Conservation (phyloP, 1,139 yeast species). For the Blastobotrys elegans region DNA sequence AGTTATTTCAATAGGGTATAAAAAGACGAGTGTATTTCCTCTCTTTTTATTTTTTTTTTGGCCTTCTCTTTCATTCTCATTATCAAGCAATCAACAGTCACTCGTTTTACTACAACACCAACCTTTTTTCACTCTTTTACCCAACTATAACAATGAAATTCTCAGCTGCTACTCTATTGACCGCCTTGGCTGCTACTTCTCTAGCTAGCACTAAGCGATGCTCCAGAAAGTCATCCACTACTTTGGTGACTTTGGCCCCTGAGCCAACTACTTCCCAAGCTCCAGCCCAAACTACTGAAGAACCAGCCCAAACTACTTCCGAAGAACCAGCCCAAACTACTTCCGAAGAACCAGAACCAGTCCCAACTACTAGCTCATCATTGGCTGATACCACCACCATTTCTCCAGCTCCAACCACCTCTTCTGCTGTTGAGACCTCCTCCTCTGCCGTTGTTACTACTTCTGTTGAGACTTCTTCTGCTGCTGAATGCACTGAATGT, state of each 20-base stretch:
- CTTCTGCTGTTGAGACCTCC: neutral
- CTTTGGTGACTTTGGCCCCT: neutral
- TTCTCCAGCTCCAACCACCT: neutral
- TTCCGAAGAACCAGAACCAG: neutral
- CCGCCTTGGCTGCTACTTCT: neutral
- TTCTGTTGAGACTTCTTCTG: neutral
- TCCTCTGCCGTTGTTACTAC: neutral
- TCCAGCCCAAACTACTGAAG: neutral
- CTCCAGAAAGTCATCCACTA: neutral
- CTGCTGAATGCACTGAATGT: neutral
- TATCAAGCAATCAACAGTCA: neutral
- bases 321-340: neutral
- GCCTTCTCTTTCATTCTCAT: neutral
- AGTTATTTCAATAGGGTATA: constrained; percentile 25
- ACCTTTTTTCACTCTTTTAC: neutral
- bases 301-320: neutral
- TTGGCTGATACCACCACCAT: neutral
- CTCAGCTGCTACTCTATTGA: neutral
- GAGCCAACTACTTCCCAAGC: neutral
- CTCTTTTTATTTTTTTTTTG: constrained; percentile 4
- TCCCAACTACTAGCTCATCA: neutral
- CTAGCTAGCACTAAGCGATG: neutral
- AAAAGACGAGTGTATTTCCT: neutral
- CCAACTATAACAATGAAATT: neutral
- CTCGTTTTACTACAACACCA: neutral